A percentile compares a stretch with the other conserved stretches of the same genome.
Evolutionary conservation across 2,329 filamentous ascomycete species (phyloP).

Genomic region (Cryphonectria nitschkei): DNA sequence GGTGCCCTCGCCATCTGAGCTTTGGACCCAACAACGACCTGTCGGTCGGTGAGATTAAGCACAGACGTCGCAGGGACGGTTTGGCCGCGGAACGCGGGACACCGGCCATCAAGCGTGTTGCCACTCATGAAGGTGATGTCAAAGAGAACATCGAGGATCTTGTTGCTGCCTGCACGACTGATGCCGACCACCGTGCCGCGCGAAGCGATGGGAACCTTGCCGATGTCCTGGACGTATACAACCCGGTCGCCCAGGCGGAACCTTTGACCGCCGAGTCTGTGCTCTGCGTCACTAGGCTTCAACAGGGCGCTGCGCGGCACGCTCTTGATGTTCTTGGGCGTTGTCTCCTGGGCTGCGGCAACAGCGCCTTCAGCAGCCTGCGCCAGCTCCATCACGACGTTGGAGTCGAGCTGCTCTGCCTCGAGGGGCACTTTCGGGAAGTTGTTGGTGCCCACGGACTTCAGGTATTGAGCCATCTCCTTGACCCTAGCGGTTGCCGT

Average conservation of each 20-base stretch:
- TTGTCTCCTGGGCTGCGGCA: conserved; percentile 31
- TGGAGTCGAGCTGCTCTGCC: conserved; percentile 92
- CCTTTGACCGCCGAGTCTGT: conserved; percentile 81
- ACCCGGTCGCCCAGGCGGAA: conserved; percentile 89
- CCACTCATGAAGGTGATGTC: conserved; percentile 97
- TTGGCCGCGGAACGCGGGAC: conserved; percentile 90
- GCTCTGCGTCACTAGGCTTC: conserved; percentile 94
- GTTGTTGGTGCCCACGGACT: conserved; percentile 85
- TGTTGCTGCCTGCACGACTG: conserved; percentile 80
- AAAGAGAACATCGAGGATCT: conserved; percentile 89
- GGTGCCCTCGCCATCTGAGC: conserved; percentile 58
- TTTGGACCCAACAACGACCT: conserved; percentile 74
- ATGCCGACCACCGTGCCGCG: conserved; percentile 94
- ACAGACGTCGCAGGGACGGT: conserved; percentile 88
- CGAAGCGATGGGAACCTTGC: conserved; percentile 91
- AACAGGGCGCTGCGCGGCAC: conserved; percentile 87
- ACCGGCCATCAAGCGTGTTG: conserved; percentile 86
- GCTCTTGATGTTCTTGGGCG: conserved; percentile 56
- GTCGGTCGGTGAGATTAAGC: conserved; percentile 81
- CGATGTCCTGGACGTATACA: conserved; percentile 89
- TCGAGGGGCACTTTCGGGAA: conserved; percentile 97
- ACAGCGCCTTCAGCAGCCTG: conserved; percentile 68
- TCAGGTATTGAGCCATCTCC: conserved; percentile 92
- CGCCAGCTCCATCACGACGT: conserved; percentile 82
- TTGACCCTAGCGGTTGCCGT: conserved; percentile 79